A percentile compares a stretch with the other conserved stretches of the same genome.
Conservation (phyloP, 2,329 filamentous ascomycete species). For the Phaeosphaeriaceae sp. region DNA sequence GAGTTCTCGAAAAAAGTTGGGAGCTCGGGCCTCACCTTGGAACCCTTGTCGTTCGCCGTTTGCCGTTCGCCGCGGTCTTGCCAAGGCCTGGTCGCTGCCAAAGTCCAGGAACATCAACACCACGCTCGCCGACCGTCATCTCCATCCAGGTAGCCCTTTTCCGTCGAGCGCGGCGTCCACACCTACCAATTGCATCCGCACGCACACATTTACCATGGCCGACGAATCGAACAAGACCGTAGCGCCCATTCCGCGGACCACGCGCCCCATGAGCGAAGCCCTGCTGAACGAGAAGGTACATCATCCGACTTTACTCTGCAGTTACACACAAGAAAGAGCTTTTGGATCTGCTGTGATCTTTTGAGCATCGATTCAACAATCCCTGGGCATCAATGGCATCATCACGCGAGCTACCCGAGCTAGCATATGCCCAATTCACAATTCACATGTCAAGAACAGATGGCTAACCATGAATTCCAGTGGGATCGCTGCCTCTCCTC, state of each 20-base stretch:
- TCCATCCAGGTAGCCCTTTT: conserved; percentile 7
- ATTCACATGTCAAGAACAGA: neutral
- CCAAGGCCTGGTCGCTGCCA: conserved; percentile 19
- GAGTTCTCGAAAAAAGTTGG: conserved; percentile 22
- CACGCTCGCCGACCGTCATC: conserved; percentile 16
- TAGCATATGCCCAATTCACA: neutral
- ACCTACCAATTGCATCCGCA: conserved; percentile 34
- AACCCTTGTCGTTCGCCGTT: neutral
- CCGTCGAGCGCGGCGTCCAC: conserved; percentile 26
- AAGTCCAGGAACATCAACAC: conserved; percentile 36
- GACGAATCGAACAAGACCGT: conserved; percentile 62
- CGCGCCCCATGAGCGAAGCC: conserved; percentile 90
- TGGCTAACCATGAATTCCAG: conserved; percentile 56
- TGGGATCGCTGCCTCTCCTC: conserved; percentile 99
- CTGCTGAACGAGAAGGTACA: conserved; percentile 98
- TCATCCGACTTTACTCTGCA: neutral
- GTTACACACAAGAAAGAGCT: neutral
- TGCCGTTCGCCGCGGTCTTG: neutral
- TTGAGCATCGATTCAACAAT: too few relatives aligned
- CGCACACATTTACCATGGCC: conserved; percentile 56
- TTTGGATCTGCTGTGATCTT: too few relatives aligned
- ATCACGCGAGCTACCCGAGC: neutral
- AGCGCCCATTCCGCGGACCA: conserved; percentile 71
- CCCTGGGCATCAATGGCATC: neutral
- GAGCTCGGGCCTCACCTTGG: conserved; percentile 24